Evolutionary conservation across 768 basidiomycete species (phyloP), one percentile per base, ranked within the genome.

Genomic region (Russula brevipes): DNA sequence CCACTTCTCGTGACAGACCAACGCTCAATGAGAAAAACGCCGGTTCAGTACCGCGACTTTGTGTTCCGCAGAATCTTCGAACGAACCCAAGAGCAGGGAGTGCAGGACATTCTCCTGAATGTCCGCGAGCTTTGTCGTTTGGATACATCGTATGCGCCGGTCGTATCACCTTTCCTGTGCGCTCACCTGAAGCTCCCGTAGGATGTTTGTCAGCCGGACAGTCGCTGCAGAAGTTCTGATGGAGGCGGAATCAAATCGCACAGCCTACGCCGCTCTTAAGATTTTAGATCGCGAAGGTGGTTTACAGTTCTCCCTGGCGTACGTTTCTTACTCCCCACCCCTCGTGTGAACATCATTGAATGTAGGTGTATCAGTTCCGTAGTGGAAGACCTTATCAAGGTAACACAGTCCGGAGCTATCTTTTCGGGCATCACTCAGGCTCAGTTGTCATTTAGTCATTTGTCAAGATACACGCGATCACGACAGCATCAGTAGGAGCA

Each of bases 41-140:
- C 64, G 35, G 38, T 42, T 35, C 64, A 91, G 88, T 89, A 91
- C 72, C 87, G 88, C 51, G 85, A 91, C 70, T 91, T 90, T 69
- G 85, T 91, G n/a, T 90, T 91, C 71, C 86, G 89, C 52, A 89
- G 89, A 72, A 90, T 91, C 83, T 91, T 91, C 66, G 87, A 89
- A 72, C 82, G 83, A 65, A 78, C 79, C 24, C 80, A 78, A 60
- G 85, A 85, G 17, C 78, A 78, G 31, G 79, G 80, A 46, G 76
- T 81, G 12, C 81, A 84, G 42, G 87, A 88, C 56, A 87, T 91
- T 56, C 79, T 84, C 12, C 76, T 79, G 17, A 89, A 89, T 69
- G 86, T 90, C 38, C 81, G 83, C 68, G 88, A 88, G 69, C 74
- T 91, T 42, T 86, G 85, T 68, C 81, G 82, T 60, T 78, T 91